Conservation (phyloP, 2,329 filamentous ascomycete genomes). For the Hymenoscyphus occultus region DNA sequence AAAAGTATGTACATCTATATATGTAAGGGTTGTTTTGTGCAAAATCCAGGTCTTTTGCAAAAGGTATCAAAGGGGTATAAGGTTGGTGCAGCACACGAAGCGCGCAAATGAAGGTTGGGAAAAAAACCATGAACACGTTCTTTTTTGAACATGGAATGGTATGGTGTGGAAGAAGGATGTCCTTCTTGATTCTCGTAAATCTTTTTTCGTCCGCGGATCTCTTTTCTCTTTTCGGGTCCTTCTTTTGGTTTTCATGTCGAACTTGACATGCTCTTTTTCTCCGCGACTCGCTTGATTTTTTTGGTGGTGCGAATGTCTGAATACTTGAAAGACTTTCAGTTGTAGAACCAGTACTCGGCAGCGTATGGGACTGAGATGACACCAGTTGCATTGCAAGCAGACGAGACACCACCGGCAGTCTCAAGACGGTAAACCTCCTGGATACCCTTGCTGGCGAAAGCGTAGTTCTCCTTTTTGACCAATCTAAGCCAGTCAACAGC, state of each 20-base stretch:
- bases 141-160: neutral
- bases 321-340: slow-evolving; percentile 2
- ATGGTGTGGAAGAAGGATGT: neutral
- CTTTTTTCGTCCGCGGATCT: neutral
- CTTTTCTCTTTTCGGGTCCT: neutral
- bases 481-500: slow-evolving; percentile 35
- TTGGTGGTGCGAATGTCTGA: neutral
- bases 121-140: neutral
- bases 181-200: neutral
- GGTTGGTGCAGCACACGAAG: neutral
- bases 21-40: neutral
- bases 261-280: neutral
- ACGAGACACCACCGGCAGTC: slow-evolving; percentile 31
- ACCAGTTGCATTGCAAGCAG: slow-evolving; percentile 6
- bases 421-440: slow-evolving; percentile 32
- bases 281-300: slow-evolving; percentile 4
- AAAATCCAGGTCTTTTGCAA: neutral
- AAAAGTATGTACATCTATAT: slow-evolving; percentile 10
- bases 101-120: neutral
- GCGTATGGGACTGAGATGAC: slow-evolving; percentile 29
- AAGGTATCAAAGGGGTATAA: neutral
- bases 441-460: slow-evolving; percentile 21
- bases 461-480: slow-evolving; percentile 24
- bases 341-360: slow-evolving; percentile 34
- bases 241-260: slow-evolving; percentile 3